These are phyloP conservation scores for Vickermania spadyakhi DNA, from an alignment of 208 protist species.

Conservation along the genomic window DNA sequence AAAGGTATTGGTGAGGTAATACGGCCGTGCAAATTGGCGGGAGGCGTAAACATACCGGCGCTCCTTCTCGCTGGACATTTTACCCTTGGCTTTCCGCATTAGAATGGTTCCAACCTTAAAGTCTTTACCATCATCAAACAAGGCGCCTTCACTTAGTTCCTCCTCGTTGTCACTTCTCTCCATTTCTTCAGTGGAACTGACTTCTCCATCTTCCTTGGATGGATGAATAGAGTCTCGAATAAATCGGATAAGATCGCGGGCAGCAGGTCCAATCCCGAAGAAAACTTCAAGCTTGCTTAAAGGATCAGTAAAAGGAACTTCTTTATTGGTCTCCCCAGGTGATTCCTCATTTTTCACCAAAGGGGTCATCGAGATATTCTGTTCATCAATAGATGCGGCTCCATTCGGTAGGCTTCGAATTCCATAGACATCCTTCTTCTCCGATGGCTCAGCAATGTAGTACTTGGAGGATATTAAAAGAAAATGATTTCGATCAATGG, in stretches of 20 bases:
- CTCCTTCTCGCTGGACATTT: background rate
- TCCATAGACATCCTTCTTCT: background rate
- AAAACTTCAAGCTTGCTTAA: background rate
- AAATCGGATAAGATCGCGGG: background rate
- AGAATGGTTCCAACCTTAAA: background rate
- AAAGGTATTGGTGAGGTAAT: background rate
- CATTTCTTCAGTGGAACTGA: background rate
- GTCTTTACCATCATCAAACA: background rate
- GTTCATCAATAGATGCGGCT: background rate
- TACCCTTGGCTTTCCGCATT: background rate
- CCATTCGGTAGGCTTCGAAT: background rate
- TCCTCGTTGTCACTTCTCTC: background rate
- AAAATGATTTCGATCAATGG: background rate
- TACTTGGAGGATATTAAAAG: background rate
- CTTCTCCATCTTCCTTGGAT: background rate
- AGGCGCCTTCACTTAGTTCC: background rate
- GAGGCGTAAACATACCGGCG: background rate
- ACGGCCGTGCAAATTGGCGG: background rate
- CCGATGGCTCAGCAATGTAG: background rate
- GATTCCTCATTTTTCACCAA: background rate
- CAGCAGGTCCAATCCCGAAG: background rate
- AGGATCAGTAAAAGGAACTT: background rate
- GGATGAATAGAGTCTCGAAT: background rate
- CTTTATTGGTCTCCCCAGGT: background rate
- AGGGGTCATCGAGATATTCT: background rate